Base-by-base conservation (phyloP, 371 early-diverging fungal genomes). In the Apophysomyces elegans region DNA sequence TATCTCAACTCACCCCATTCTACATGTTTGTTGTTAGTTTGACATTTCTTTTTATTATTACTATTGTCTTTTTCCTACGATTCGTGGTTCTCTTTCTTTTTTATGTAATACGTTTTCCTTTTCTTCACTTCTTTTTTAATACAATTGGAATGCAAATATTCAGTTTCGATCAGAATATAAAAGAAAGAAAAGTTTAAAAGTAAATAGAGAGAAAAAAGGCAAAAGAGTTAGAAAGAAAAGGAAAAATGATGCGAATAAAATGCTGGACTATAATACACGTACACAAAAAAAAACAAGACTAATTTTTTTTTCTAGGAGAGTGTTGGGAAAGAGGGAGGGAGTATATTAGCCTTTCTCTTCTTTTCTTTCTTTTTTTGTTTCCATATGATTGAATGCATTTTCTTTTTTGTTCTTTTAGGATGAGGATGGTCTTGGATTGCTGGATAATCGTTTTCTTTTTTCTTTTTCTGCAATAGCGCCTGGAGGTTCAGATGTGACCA, bases 391-490 rank as follows among this genome's bases (percentile, higher is more conserved):
- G 18, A 11, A 37, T 18, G 8, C 38, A 39, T n/a, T n/a, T 16
- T 8, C 16, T 32, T 58, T 58, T 58, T 16, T 35, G 9, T 26
- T 26, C 9, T 12, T 63, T 60, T 12, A 62, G 59, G 54, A 50
- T 50, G 54, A 50, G 8, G 54, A 50, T 50, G 54, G 54, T 50
- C 63, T 54, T 50, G 56, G 26, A 39, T 39, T 39, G 6, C 21
- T 50, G 21, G 21, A 21, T 9, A 39, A 38, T 43, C 60, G 61
- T 59, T 61, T 67, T 59, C 72, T 65, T 36, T 72, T 74, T 66
- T 76, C 77, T 62, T 81, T 81, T 62, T 78, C 77, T 26, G 81
- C 81, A 8, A 81, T 59, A 4, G 70, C 64, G n/a, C 81, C 81
- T 36, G 81, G 81, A 14, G 81, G 79, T 57, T 81, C 81, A 47